Conservation (phyloP, 805 yeast genomes). For the Metschnikowia gelsemii region DNA sequence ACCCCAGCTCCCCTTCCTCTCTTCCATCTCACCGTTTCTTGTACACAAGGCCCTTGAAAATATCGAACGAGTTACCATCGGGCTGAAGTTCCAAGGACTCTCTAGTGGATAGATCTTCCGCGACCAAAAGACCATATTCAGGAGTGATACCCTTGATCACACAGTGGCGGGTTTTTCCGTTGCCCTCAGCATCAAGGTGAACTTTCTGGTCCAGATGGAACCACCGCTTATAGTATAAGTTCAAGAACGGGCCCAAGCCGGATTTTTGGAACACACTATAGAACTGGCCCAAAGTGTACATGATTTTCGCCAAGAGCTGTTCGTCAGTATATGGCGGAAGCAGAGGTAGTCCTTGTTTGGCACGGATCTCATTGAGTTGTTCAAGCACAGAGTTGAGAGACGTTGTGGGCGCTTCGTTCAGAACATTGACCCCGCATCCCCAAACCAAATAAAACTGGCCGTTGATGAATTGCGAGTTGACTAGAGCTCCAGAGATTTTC, state of each 20-base stretch:
- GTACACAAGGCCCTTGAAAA: constrained; percentile 82
- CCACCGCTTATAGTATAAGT: constrained; percentile 80
- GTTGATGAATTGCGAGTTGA: constrained; percentile 69
- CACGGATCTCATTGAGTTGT: constrained; percentile 55
- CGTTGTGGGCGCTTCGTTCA: constrained; percentile 87
- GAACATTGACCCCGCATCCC: constrained; percentile 86
- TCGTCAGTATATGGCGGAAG: constrained; percentile 52
- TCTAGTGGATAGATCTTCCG: constrained; percentile 64
- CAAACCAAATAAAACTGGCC: constrained; percentile 64
- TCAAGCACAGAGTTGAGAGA: constrained; percentile 73
- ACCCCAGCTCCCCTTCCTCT: too few relatives aligned
- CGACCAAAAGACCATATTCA: constrained; percentile 82
- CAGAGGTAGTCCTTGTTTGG: constrained; percentile 36
- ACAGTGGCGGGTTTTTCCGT: constrained; percentile 51
- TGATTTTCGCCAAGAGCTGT: constrained; percentile 61
- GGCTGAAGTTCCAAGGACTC: constrained; percentile 76
- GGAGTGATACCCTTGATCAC: constrained; percentile 75
- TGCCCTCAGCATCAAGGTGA: constrained; percentile 54
- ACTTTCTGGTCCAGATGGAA: constrained; percentile 69
- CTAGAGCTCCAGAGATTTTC: constrained; percentile 81
- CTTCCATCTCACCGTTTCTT: constrained; percentile 30
- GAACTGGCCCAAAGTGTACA: constrained; percentile 65
- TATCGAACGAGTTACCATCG: constrained; percentile 96
- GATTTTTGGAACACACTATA: constrained; percentile 53
- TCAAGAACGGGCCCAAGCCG: constrained; percentile 70